A percentile compares a stretch with the other conserved stretches of the same genome.
Conservation (phyloP, 306 rosid genomes). For the Dryas octopetala region DNA sequence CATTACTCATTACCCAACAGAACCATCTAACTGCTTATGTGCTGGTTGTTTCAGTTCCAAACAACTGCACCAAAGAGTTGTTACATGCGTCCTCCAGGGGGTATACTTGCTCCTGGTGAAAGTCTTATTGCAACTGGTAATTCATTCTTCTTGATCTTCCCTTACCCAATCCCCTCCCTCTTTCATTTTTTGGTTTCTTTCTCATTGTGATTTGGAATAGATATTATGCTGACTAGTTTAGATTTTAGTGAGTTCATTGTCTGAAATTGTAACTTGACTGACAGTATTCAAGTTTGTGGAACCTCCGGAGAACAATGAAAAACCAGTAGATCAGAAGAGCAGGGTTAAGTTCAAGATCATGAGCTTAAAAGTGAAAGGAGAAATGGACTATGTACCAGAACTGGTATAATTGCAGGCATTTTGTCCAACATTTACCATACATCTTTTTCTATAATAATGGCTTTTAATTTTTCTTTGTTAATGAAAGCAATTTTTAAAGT, state of each 20-base stretch:
- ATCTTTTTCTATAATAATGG: background rate
- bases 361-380: conserved; percentile 86
- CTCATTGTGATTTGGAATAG: background rate
- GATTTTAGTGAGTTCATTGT: conserved; percentile 20
- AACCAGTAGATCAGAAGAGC: conserved; percentile 66
- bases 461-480: background rate
- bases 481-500: background rate
- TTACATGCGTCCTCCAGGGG: conserved; percentile 93
- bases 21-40: conserved; percentile 19
- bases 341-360: conserved; percentile 90
- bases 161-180: background rate
- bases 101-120: conserved; percentile 83
- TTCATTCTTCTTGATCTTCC: conserved; percentile 24
- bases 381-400: conserved; percentile 83
- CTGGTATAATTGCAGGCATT: conserved; percentile 52
- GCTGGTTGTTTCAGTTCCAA: conserved; percentile 66
- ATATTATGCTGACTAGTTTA: conserved; percentile 3
- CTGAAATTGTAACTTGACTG: conserved; percentile 27
- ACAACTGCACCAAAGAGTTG: conserved; percentile 97
- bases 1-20: conserved; percentile 8
- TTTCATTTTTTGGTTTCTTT: background rate
- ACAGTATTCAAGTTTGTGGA: conserved; percentile 93
- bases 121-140: conserved; percentile 78
- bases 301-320: conserved; percentile 82
- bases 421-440: background rate